A percentile compares a stretch with the other conserved stretches of the same genome.
Evolutionary conservation across 1,139 yeast genomes (phyloP).

Genomic region (Yamadazyma jaroonii): DNA sequence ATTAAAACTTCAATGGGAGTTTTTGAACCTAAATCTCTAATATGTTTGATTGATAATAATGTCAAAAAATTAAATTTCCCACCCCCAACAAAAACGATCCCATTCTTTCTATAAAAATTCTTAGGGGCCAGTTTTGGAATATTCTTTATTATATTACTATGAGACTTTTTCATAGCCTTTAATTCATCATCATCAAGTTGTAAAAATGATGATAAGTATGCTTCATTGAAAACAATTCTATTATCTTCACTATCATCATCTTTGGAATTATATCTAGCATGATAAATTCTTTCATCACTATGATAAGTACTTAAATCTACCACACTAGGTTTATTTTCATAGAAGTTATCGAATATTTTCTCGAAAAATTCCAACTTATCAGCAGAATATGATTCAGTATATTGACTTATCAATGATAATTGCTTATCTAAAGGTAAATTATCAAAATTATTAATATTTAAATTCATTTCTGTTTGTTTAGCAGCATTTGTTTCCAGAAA

Average conservation of each 20-base stretch:
- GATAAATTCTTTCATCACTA: slow-evolving; percentile 41
- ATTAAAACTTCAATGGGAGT: slow-evolving; percentile 78
- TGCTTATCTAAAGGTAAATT: slow-evolving; percentile 7
- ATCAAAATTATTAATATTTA: slow-evolving; percentile 14
- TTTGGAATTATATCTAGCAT: slow-evolving; percentile 47
- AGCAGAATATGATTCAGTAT: slow-evolving; percentile 6
- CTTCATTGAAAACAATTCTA: slow-evolving; percentile 34
- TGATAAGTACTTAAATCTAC: slow-evolving; percentile 32
- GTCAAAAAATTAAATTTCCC: slow-evolving; percentile 75
- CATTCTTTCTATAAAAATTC: slow-evolving; percentile 58
- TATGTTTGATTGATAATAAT: slow-evolving; percentile 59
- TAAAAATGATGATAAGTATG: slow-evolving; percentile 51
- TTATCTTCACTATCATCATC: slow-evolving; percentile 20
- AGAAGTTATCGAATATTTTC: slow-evolving; percentile 33
- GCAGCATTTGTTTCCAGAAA: slow-evolving; percentile 17
- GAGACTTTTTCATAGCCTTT: slow-evolving; percentile 44
- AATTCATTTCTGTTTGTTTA: slow-evolving; percentile 11
- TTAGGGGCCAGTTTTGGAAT: slow-evolving; percentile 47
- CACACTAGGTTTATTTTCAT: slow-evolving; percentile 36
- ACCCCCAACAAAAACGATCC: slow-evolving; percentile 56
- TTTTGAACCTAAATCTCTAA: slow-evolving; percentile 60
- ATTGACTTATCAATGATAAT: slow-evolving; percentile 8
- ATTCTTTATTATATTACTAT: slow-evolving; percentile 47
- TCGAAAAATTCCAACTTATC: slow-evolving; percentile 23
- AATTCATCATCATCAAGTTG: slow-evolving; percentile 47